Conservation (phyloP, 2,329 filamentous ascomycete genomes). For the Kalmusia sp. region DNA sequence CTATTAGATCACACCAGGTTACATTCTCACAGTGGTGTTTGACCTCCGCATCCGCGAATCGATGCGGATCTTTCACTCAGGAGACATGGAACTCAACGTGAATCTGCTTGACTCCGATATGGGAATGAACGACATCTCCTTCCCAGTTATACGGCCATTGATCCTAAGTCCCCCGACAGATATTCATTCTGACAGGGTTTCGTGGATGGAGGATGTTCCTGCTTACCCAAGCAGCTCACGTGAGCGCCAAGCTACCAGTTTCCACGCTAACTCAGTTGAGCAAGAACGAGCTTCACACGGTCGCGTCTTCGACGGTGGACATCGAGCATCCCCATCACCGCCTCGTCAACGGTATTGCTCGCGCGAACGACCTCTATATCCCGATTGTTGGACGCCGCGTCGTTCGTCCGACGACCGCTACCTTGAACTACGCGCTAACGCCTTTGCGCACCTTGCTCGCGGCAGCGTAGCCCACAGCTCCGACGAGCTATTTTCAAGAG, state of each 20-base stretch:
- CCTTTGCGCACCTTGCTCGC: conserved; percentile 13
- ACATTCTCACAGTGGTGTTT: too few species aligned
- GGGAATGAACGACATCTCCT: not conserved
- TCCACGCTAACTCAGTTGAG: conserved; percentile 21
- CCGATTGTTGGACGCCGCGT: conserved; percentile 5
- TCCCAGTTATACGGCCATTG: not conserved
- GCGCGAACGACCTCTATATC: conserved; percentile 3
- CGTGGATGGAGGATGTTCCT: not conserved
- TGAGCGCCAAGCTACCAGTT: conserved; percentile 19
- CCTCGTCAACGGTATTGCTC: not conserved
- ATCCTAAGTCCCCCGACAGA: not conserved
- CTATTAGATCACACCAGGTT: too few species aligned
- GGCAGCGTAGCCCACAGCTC: not conserved
- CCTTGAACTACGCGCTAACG: conserved; percentile 10
- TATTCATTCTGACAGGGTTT: not conserved
- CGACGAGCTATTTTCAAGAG: conserved; percentile 4
- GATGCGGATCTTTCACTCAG: not conserved
- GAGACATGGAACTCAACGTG: not conserved
- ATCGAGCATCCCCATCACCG: conserved; percentile 17
- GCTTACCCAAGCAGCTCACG: not conserved
- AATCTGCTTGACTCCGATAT: not conserved
- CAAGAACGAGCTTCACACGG: conserved; percentile 13
- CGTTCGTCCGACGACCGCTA: not conserved
- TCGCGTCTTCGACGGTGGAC: conserved; percentile 22
- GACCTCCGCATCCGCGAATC: too few species aligned